Evolutionary conservation across 192 early-diverging fungal species (phyloP), one percentile per base, ranked within the genome.

Genomic region (Linderina pennispora): DNA sequence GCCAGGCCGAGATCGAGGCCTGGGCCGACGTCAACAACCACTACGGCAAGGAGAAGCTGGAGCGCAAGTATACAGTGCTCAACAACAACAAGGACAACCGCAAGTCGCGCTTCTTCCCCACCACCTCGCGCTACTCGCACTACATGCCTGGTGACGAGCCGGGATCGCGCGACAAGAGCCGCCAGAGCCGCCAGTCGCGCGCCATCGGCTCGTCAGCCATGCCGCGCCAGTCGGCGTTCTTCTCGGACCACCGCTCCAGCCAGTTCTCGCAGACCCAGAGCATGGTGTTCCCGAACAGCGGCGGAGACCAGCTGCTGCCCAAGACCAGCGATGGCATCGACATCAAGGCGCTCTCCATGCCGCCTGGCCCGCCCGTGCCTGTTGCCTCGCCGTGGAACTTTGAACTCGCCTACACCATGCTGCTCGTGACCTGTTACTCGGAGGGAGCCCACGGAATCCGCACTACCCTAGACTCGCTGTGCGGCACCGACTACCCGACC

Each of bases 391-490:
- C 58, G 44, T 76, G 39, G 43, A 63, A 74, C 51, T 74, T 74
- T 50, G 52, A 80, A 22, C 60, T 85, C 11, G 64, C 84, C 20
- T 81, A 86, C 58, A 85, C 84, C 15, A 73, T 89, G 36, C 77
- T 89, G 70, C 60, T 87, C 13, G 82, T 89, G 1, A 85, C 87
- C 9, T 89, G 85, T 50, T 87, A 88, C 56, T 90, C 88, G 19
- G 86, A 89, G 60, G 85, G 82, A 32, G 68, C 74, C 48, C 79
- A 86, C 23, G 79, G 81, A 4, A 69, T 90, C 31, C 75, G 83
- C 18, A 78, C 78, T 28, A 89, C 86, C 11, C 62, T 90, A 26
- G 84, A 91, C 67, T 89, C 88, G 40, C 67, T 89, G 38, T 80
- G 81, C 40, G 77, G 75, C 42, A 84, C 87, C 0, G 76, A 80